A percentile compares a stretch with the other conserved stretches of the same genome.
phyloP scores from a whole-genome alignment of 108 stramenopile genomes.

The Cyclostephanos invisitatus region DNA sequence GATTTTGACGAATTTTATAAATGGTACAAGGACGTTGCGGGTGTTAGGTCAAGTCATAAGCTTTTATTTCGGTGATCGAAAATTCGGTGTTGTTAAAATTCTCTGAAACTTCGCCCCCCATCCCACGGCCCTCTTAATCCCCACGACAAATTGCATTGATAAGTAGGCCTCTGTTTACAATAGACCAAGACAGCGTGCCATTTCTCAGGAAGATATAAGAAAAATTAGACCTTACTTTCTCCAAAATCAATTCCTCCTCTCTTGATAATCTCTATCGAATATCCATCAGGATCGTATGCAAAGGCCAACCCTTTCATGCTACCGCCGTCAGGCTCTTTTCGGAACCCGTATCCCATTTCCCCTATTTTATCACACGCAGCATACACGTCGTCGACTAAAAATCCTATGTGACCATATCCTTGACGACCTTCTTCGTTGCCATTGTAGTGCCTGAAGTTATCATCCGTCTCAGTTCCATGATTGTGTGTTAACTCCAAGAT shows the following conservation, averaged over 20 bases:
- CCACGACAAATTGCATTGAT: not conserved
- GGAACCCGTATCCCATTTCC: constrained; percentile 77
- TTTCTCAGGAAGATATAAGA: not conserved
- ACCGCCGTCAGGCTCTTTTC: constrained; percentile 84
- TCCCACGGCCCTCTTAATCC: not conserved
- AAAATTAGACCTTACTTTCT: constrained; percentile 48
- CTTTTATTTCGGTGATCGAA: not conserved
- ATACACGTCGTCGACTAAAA: constrained; percentile 96
- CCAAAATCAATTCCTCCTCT: constrained; percentile 82
- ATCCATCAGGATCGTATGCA: constrained; percentile 88
- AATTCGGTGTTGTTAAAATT: too few relatives aligned
- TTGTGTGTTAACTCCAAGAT: constrained; percentile 94
- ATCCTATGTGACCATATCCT: constrained; percentile 98
- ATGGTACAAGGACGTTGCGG: constrained; percentile 48
- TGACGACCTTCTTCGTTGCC: constrained; percentile 96
- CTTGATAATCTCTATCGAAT: constrained; percentile 82
- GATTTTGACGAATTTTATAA: constrained; percentile 59
- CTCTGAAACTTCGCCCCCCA: too few relatives aligned
- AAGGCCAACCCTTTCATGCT: constrained; percentile 90
- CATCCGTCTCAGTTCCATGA: constrained; percentile 91
- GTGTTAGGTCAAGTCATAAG: constrained; percentile 1
- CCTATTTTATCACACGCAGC: constrained; percentile 82
- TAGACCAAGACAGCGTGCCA: not conserved
- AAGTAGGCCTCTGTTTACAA: not conserved
- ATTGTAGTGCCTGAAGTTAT: constrained; percentile 78